A percentile compares a stretch with the other conserved stretches of the same genome.
These are phyloP conservation scores for Parmales sp. DNA, from an alignment of 108 stramenopile genomes.

Conservation along the genomic window DNA sequence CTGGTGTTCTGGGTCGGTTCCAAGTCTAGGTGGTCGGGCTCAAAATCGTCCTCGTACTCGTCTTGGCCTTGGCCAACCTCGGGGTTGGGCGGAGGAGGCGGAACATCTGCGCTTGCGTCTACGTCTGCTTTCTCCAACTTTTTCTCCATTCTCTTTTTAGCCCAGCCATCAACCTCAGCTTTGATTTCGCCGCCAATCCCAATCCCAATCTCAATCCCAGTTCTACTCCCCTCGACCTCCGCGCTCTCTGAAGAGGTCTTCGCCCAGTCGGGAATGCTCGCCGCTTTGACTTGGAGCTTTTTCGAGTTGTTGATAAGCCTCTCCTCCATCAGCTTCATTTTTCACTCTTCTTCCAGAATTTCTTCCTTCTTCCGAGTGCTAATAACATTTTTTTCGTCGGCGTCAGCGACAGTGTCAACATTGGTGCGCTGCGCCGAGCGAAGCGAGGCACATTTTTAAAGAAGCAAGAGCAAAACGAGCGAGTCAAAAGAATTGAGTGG, in stretches of 20 bases:
- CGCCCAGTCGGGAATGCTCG: not conserved
- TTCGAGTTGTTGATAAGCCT: not conserved
- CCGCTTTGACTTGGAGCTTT: not conserved
- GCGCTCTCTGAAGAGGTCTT: too few relatives aligned
- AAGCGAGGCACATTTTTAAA: too few relatives aligned
- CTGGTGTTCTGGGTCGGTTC: not conserved
- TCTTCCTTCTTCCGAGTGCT: too few relatives aligned
- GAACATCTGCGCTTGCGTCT: not conserved
- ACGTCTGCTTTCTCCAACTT: not conserved
- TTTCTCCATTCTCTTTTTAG: not conserved
- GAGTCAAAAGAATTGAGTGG: too few relatives aligned
- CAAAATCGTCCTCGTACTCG: constrained; percentile 2
- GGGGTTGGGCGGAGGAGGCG: not conserved
- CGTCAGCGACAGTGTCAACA: too few relatives aligned
- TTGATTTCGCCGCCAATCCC: too few relatives aligned
- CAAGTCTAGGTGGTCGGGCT: not conserved
- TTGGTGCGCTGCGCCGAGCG: too few relatives aligned
- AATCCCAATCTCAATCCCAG: too few relatives aligned
- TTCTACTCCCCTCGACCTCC: too few relatives aligned
- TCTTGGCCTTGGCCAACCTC: not conserved
- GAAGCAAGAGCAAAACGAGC: too few relatives aligned
- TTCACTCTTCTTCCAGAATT: constrained; percentile 4
- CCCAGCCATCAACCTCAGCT: too few relatives aligned
- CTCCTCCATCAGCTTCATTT: not conserved
- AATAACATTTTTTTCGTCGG: too few relatives aligned